Evolutionary conservation across 1,139 yeast species (phyloP).

Genomic region (Pichia norvegensis): DNA sequence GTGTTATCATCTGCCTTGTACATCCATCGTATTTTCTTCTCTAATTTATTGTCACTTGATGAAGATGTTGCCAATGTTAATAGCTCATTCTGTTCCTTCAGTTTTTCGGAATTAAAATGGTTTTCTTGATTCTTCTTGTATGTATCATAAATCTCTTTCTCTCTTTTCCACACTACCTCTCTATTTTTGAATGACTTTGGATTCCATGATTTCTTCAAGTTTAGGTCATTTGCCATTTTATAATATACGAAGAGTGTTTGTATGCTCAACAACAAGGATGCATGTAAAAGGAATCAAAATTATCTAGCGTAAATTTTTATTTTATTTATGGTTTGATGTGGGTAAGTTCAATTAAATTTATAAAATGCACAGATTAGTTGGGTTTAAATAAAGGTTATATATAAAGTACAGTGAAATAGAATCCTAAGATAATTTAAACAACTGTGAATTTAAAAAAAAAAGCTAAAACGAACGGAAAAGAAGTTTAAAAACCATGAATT

Average conservation of each 20-base stretch:
- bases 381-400: neutral
- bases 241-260: no score
- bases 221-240: constrained; percentile 68
- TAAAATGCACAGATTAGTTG: neutral
- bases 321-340: no score
- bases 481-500: constrained; percentile 87
- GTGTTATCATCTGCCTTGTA: constrained; percentile 49
- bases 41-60: neutral
- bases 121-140: constrained; percentile 58
- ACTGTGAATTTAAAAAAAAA: neutral
- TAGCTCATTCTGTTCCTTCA: constrained; percentile 56
- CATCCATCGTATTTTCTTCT: constrained; percentile 67
- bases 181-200: constrained; percentile 83
- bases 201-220: constrained; percentile 92
- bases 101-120: constrained; percentile 50
- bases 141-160: constrained; percentile 70
- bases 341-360: no score
- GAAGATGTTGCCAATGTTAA: constrained; percentile 32
- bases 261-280: no score
- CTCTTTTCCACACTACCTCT: constrained; percentile 77
- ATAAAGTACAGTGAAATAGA: neutral
- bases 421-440: neutral
- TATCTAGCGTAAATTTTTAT: no score
- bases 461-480: neutral
- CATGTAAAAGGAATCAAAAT: no score